Percentiles rank a stretch among this genome's conserved stretches.
phyloP scores from a whole-genome alignment of 306 rosid species.

The Canavalia ensiformis region DNA sequence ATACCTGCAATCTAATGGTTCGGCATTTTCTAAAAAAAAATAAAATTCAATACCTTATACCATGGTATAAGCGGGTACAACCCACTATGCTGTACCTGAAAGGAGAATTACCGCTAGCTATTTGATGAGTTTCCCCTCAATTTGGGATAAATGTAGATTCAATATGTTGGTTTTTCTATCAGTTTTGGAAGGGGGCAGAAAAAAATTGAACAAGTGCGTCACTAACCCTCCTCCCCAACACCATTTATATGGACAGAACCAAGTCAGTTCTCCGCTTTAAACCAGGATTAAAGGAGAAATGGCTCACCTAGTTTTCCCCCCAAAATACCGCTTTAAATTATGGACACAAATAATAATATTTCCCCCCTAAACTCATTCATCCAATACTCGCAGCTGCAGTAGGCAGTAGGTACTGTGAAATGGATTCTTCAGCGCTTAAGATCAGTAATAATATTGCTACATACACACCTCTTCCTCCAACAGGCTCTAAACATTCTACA shows the following conservation, averaged over 20 bases:
- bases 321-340: too few relatives aligned
- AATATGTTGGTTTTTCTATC: neutral
- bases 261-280: neutral
- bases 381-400: too few relatives aligned
- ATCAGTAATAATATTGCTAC: neutral
- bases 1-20: too few relatives aligned
- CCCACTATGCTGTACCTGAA: too few relatives aligned
- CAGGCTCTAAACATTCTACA: neutral
- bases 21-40: too few relatives aligned
- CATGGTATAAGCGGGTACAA: too few relatives aligned
- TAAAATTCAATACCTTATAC: too few relatives aligned
- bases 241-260: neutral
- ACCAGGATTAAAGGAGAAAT: too few relatives aligned
- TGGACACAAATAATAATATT: too few relatives aligned
- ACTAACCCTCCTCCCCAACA: neutral
- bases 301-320: too few relatives aligned
- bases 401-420: neutral
- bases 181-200: neutral
- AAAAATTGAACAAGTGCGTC: neutral
- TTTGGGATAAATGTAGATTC: neutral
- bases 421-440: neutral
- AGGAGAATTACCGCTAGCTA: too few relatives aligned
- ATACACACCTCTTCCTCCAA: neutral
- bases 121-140: neutral
- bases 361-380: too few relatives aligned